Evolutionary conservation across 2,329 filamentous ascomycete genomes (phyloP).

Genomic region (Acephala macrosclerotiorum): DNA sequence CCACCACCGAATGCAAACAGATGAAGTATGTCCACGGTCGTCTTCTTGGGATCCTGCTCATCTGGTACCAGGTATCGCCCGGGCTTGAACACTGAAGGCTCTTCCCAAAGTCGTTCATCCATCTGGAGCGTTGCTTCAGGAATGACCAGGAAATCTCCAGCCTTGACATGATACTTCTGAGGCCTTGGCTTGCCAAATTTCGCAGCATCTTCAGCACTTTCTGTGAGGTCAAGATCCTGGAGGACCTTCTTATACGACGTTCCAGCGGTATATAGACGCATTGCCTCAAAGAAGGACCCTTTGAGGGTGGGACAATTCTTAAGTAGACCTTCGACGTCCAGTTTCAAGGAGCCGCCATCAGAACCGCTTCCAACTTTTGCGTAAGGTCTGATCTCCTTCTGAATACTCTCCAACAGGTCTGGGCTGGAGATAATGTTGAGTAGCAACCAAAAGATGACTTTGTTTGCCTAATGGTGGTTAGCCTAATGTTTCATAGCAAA

Average conservation of each 20-base stretch:
- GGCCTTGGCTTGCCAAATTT: conserved; percentile 30
- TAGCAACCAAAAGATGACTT: conserved; percentile 57
- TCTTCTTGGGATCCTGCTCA: conserved; percentile 29
- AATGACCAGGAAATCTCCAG: conserved; percentile 49
- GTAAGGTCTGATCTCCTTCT: conserved; percentile 51
- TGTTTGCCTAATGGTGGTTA: conserved; percentile 42
- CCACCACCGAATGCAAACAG: conserved; percentile 56
- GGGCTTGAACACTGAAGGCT: conserved; percentile 49
- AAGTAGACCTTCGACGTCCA: conserved; percentile 45
- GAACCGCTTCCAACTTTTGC: conserved; percentile 44
- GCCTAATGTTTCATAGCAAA: not conserved
- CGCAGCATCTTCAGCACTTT: conserved; percentile 44
- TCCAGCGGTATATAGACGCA: conserved; percentile 51
- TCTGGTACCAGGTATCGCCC: conserved; percentile 51
- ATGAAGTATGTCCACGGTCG: conserved; percentile 47
- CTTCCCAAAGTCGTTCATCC: conserved; percentile 47
- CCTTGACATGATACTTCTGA: conserved; percentile 47
- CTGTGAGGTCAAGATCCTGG: conserved; percentile 14
- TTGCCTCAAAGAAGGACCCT: conserved; percentile 51
- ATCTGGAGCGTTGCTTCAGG: conserved; percentile 51
- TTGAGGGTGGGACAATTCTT: conserved; percentile 50
- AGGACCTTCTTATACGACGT: conserved; percentile 49
- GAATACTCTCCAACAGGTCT: conserved; percentile 49
- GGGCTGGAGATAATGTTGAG: conserved; percentile 50
- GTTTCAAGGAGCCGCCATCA: conserved; percentile 34